A percentile compares a stretch with the other conserved stretches of the same genome.
Conservation (phyloP, 495 filamentous ascomycete species). For the Trypethelium eluteriae region DNA sequence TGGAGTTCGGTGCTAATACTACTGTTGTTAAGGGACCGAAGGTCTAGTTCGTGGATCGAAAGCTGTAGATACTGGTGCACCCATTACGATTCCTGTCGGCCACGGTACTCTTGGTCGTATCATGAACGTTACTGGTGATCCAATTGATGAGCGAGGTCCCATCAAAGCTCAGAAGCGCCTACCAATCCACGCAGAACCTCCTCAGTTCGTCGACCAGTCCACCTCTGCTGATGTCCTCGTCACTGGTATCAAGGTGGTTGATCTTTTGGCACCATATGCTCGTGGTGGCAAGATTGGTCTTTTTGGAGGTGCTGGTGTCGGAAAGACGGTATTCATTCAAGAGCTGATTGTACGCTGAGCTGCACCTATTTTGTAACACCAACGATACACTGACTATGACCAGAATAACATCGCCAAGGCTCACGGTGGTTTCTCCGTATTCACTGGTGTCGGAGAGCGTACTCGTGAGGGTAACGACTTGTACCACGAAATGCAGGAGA, state of each 20-base stretch:
- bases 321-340: conserved; percentile 99
- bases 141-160: conserved; percentile 97
- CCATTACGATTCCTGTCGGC: conserved; percentile 97
- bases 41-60: conserved; percentile 87
- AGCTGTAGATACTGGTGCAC: conserved; percentile 80
- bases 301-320: conserved; percentile 99
- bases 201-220: conserved; percentile 85
- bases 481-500: conserved; percentile 99
- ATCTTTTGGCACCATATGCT: conserved; percentile 95
- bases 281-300: conserved; percentile 99
- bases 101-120: conserved; percentile 93
- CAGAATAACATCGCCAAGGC: conserved; percentile 99
- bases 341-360: conserved; percentile 71
- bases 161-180: conserved; percentile 81
- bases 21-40: conserved; percentile 69
- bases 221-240: conserved; percentile 92
- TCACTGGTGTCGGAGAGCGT: conserved; percentile 99
- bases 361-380: background rate
- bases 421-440: conserved; percentile 99
- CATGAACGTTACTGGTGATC: conserved; percentile 99
- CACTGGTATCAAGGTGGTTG: conserved; percentile 99
- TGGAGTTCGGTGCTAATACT: conserved; percentile 16
- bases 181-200: conserved; percentile 92
- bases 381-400: conserved; percentile 8
- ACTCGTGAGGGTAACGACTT: conserved; percentile 99